Percentiles rank a stretch among this genome's conserved stretches.
Evolutionary conservation across 495 filamentous ascomycete species (phyloP).

Genomic region (Aspergillus wentii): DNA sequence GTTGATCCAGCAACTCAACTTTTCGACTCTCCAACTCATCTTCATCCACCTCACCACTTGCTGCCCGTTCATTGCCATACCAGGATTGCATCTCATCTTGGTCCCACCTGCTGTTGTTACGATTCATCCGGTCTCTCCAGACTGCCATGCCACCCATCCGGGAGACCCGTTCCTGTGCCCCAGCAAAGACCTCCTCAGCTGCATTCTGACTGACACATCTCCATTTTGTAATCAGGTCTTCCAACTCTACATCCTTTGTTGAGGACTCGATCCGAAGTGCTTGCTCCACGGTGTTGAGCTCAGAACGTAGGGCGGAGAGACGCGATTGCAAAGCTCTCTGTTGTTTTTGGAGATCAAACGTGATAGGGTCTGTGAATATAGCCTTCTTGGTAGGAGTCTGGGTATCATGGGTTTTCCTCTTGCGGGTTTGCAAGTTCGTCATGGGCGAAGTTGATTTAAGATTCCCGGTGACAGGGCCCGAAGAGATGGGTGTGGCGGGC

Average conservation of each 20-base stretch:
- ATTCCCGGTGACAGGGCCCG: too few species aligned
- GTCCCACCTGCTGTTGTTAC: constrained; percentile 28
- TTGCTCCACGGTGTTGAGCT: constrained; percentile 46
- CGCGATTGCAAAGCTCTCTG: constrained; percentile 28
- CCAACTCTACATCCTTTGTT: constrained; percentile 41
- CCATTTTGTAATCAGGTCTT: constrained; percentile 45
- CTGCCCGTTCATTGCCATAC: constrained; percentile 8
- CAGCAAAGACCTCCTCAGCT: constrained; percentile 47
- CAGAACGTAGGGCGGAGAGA: constrained; percentile 25
- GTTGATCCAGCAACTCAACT: constrained; percentile 20
- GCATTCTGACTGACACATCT: constrained; percentile 38
- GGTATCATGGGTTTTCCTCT: constrained; percentile 4
- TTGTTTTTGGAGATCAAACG: constrained; percentile 26
- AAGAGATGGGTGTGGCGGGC: neutral
- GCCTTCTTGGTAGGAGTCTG: constrained; percentile 6
- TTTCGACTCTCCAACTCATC: constrained; percentile 20
- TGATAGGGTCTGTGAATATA: constrained; percentile 2
- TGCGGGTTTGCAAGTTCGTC: constrained; percentile 2
- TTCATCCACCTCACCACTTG: constrained; percentile 18
- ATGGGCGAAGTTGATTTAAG: neutral
- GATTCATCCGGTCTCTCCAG: constrained; percentile 45
- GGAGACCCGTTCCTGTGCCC: constrained; percentile 35
- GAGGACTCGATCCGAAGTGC: constrained; percentile 45
- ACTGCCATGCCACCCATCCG: constrained; percentile 54
- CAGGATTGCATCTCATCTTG: constrained; percentile 22